Evolutionary conservation across 2,329 filamentous ascomycete species (phyloP).

Genomic region (Huntiella abstrusa): DNA sequence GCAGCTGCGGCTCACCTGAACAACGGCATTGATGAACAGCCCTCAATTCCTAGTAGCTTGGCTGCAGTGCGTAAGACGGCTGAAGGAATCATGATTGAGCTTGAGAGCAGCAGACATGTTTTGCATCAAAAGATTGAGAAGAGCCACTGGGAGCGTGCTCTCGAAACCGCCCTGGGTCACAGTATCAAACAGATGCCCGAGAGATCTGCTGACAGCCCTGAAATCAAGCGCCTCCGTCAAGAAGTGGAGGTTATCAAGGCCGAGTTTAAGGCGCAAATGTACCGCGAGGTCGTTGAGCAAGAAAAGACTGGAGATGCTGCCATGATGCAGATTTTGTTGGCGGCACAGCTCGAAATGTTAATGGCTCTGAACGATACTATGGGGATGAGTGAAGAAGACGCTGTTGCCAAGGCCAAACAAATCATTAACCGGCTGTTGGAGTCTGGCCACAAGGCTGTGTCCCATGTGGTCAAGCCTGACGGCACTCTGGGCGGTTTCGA

Average conservation of each 20-base stretch:
- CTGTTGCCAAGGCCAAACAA: slow-evolving; percentile 57
- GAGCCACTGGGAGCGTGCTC: slow-evolving; percentile 66
- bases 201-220: slow-evolving; percentile 22
- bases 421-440: slow-evolving; percentile 64
- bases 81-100: slow-evolving; percentile 68
- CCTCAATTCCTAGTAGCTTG: slow-evolving; percentile 44
- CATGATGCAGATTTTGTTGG: slow-evolving; percentile 64
- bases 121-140: slow-evolving; percentile 69
- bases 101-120: slow-evolving; percentile 80
- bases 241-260: slow-evolving; percentile 77
- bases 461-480: slow-evolving; percentile 81
- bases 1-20: slow-evolving; percentile 45
- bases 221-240: slow-evolving; percentile 45
- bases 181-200: slow-evolving; percentile 60
- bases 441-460: slow-evolving; percentile 52
- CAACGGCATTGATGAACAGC: slow-evolving; percentile 21
- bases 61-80: slow-evolving; percentile 70
- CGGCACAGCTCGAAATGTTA: slow-evolving; percentile 83
- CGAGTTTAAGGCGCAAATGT: slow-evolving; percentile 62
- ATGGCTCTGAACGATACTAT: slow-evolving; percentile 66
- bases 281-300: slow-evolving; percentile 60
- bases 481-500: slow-evolving; percentile 10
- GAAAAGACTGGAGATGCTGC: slow-evolving; percentile 64
- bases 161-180: slow-evolving; percentile 77
- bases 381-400: slow-evolving; percentile 65